phyloP scores from a whole-genome alignment of 768 basidiomycete genomes.

The Coprinopsis sp. region DNA sequence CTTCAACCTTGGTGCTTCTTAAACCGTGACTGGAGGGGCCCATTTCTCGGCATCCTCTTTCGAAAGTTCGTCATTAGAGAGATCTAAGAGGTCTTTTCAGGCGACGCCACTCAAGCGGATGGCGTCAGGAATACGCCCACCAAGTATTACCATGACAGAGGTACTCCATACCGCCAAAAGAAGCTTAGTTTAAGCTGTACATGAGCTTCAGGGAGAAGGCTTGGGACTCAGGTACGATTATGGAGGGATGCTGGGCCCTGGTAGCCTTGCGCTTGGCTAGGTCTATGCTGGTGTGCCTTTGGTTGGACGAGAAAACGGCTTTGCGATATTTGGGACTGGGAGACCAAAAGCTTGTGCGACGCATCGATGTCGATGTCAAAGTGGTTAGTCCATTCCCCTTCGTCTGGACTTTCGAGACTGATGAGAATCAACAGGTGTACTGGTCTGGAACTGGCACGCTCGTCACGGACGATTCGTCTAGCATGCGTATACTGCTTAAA shows the following conservation, averaged over 20 bases:
- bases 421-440: constrained; percentile 47
- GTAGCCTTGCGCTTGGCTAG: constrained; percentile 80
- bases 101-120: too few relatives aligned
- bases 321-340: constrained; percentile 99
- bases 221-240: constrained; percentile 39
- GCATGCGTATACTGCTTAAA: constrained; percentile 74
- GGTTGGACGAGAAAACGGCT: constrained; percentile 79
- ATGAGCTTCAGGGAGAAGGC: constrained; percentile 89
- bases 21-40: constrained; percentile 96
- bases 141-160: constrained; percentile 97
- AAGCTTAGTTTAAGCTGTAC: constrained; percentile 76
- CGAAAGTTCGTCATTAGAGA: constrained; percentile 83
- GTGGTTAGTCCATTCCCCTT: constrained; percentile 49
- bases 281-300: constrained; percentile 84
- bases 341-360: constrained; percentile 85
- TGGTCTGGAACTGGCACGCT: constrained; percentile 92
- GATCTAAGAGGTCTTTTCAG: constrained; percentile 98
- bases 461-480: constrained; percentile 86
- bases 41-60: constrained; percentile 88
- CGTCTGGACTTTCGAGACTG: not conserved
- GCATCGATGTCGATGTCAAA: constrained; percentile 94
- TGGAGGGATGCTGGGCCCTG: constrained; percentile 58
- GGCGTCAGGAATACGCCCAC: constrained; percentile 94
- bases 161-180: constrained; percentile 98
- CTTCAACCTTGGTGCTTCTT: too few relatives aligned